Evolutionary conservation across 371 early-diverging fungal genomes (phyloP).

Genomic region (Saksenaea vasiformis): DNA sequence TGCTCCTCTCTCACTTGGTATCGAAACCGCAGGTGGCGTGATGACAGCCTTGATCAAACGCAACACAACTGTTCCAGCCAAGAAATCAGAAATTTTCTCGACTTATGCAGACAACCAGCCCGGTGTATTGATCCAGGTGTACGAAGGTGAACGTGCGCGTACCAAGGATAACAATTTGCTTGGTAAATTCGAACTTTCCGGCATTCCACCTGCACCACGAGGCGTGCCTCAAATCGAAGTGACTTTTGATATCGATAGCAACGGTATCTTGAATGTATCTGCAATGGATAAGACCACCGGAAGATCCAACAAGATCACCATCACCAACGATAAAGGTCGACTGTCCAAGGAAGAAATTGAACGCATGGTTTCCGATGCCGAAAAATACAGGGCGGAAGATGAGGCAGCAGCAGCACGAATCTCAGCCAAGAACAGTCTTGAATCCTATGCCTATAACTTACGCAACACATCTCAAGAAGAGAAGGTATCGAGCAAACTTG

Average conservation of each 20-base stretch:
- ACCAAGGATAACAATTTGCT: slow-evolving; percentile 93
- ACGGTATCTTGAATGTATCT: slow-evolving; percentile 93
- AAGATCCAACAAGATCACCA: slow-evolving; percentile 79
- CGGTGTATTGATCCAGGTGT: slow-evolving; percentile 89
- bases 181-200: slow-evolving; percentile 88
- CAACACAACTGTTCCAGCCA: slow-evolving; percentile 92
- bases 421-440: slow-evolving; percentile 84
- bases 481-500: slow-evolving; percentile 71
- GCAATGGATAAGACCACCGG: slow-evolving; percentile 93
- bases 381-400: slow-evolving; percentile 89
- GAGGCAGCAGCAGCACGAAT: slow-evolving; percentile 80
- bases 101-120: slow-evolving; percentile 94
- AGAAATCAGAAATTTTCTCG: slow-evolving; percentile 89
- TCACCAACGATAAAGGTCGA: slow-evolving; percentile 93
- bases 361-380: slow-evolving; percentile 88
- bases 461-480: slow-evolving; percentile 82
- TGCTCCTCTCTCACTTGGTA: slow-evolving; percentile 90
- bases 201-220: slow-evolving; percentile 89
- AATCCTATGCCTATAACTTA: slow-evolving; percentile 86
- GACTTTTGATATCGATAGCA: slow-evolving; percentile 92
- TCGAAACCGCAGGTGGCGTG: slow-evolving; percentile 93
- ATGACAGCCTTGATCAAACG: slow-evolving; percentile 80
- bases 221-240: slow-evolving; percentile 93
- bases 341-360: slow-evolving; percentile 90
- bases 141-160: slow-evolving; percentile 91